Evolutionary conservation across 2,329 filamentous ascomycete species (phyloP).

Genomic region (Sclerotinia nivalis): DNA sequence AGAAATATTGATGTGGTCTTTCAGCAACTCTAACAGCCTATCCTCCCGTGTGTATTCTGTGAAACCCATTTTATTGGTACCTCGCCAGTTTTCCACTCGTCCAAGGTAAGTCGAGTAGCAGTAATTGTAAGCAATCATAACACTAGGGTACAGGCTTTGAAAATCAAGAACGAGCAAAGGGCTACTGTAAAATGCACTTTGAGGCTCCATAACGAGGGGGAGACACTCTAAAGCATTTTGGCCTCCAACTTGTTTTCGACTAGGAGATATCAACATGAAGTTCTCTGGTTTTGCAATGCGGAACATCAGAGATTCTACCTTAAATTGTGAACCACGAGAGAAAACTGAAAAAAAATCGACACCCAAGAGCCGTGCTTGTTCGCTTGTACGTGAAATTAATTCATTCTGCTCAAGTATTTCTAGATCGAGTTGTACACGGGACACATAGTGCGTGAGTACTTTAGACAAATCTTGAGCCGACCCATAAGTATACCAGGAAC

Average conservation of each 20-base stretch:
- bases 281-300: constrained; percentile 97
- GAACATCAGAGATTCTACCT: constrained; percentile 98
- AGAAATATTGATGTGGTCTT: constrained; percentile 85
- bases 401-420: constrained; percentile 91
- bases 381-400: constrained; percentile 82
- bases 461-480: constrained; percentile 70
- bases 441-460: constrained; percentile 74
- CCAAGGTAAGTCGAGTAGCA: constrained; percentile 97
- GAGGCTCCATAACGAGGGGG: constrained; percentile 95
- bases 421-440: constrained; percentile 77
- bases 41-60: constrained; percentile 78
- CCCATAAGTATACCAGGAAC: constrained; percentile 74
- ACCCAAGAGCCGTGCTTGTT: constrained; percentile 88
- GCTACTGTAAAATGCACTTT: constrained; percentile 89
- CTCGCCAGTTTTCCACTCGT: constrained; percentile 83
- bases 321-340: constrained; percentile 93
- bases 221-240: constrained; percentile 95
- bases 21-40: constrained; percentile 72
- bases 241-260: constrained; percentile 83
- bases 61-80: constrained; percentile 92
- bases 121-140: constrained; percentile 99
- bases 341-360: constrained; percentile 98
- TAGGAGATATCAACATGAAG: constrained; percentile 86
- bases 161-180: constrained; percentile 92
- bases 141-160: constrained; percentile 91